Conservation (phyloP, 495 filamentous ascomycete genomes). For the Elaphomyces granulatus region DNA sequence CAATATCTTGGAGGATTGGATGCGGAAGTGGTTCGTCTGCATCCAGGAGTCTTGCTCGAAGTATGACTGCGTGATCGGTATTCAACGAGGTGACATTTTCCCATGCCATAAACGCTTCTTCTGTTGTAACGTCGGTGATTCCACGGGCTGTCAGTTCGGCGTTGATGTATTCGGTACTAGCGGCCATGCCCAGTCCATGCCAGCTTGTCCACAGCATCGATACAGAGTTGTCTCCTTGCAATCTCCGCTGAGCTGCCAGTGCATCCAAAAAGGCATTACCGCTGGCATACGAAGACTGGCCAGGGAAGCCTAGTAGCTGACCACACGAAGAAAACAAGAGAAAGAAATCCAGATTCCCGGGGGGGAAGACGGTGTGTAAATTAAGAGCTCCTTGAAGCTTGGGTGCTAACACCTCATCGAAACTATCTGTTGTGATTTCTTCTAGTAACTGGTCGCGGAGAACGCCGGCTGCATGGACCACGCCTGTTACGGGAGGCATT, state of each 20-base stretch:
- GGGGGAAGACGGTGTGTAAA: slow-evolving; percentile 24
- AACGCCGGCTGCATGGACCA: slow-evolving; percentile 35
- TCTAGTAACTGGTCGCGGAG: too few species aligned
- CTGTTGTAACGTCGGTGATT: slow-evolving; percentile 25
- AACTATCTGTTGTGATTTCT: too few species aligned
- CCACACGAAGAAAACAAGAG: slow-evolving; percentile 26
- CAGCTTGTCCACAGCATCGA: slow-evolving; percentile 32
- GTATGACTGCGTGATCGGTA: slow-evolving; percentile 23
- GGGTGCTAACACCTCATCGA: slow-evolving; percentile 21
- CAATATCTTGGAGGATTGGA: slow-evolving; percentile 23
- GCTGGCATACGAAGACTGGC: slow-evolving; percentile 22
- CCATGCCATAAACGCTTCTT: slow-evolving; percentile 34
- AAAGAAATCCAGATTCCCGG: slow-evolving; percentile 21
- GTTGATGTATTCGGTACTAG: slow-evolving; percentile 25
- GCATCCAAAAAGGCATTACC: slow-evolving; percentile 27
- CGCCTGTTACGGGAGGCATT: slow-evolving; percentile 26
- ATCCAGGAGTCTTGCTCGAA: slow-evolving; percentile 16
- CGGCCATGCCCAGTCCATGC: slow-evolving; percentile 29
- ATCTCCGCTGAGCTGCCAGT: slow-evolving; percentile 19
- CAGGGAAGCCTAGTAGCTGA: slow-evolving; percentile 21
- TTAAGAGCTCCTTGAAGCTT: slow-evolving; percentile 29
- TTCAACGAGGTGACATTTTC: slow-evolving; percentile 19
- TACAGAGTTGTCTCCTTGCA: slow-evolving; percentile 23
- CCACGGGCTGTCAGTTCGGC: slow-evolving; percentile 29
- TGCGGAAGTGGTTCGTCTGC: slow-evolving; percentile 12